Conservation (phyloP, 306 rosid species). For the Rubus parviflorus region DNA sequence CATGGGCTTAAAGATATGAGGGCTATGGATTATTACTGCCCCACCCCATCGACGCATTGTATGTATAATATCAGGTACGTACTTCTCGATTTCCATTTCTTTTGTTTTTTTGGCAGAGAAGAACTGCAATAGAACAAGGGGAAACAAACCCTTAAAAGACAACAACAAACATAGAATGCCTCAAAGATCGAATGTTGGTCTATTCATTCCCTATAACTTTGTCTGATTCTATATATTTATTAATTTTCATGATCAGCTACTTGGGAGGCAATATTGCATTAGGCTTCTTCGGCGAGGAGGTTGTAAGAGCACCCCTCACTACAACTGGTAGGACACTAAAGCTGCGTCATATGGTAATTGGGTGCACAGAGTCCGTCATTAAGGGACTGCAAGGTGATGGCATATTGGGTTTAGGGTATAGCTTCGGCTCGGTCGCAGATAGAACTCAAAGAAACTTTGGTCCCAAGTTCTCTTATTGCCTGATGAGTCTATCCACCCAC, state of each 20-base stretch:
- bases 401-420: not conserved
- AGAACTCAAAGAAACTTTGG: not conserved
- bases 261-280: not conserved
- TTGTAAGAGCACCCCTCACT: not conserved
- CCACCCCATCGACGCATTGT: not conserved
- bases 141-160: too few species aligned
- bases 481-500: not conserved
- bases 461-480: constrained; percentile 2
- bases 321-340: not conserved
- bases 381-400: not conserved
- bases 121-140: too few species aligned
- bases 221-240: too few species aligned
- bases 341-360: not conserved
- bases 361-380: constrained; percentile 3
- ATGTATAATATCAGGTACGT: constrained; percentile 4
- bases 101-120: too few species aligned
- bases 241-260: too few species aligned
- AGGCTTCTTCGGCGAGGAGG: not conserved
- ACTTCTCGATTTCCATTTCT: not conserved
- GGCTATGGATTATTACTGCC: not conserved
- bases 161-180: too few species aligned
- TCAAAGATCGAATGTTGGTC: too few species aligned
- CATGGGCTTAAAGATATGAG: not conserved
- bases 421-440: not conserved
- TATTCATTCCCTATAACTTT: too few species aligned